phyloP scores from a whole-genome alignment of 129 eudicot species.

The Tagetes patula region DNA sequence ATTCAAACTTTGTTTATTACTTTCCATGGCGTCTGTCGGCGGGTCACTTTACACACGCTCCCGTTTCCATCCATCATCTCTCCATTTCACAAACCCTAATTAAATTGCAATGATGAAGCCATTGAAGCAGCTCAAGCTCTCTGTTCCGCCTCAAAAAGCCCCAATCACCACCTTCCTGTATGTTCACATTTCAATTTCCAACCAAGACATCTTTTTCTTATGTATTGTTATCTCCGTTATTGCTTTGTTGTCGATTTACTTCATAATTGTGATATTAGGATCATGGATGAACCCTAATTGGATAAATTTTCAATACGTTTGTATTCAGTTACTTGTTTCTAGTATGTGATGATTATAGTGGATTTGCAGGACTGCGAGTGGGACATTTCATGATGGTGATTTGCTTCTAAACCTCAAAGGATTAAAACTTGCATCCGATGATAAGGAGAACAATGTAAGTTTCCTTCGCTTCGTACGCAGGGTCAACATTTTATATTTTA shows the following conservation, averaged over 20 bases:
- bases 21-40: slow-evolving; percentile 31
- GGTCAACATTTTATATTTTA: neutral
- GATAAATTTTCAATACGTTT: neutral
- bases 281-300: slow-evolving; percentile 17
- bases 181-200: slow-evolving; percentile 9
- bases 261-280: neutral
- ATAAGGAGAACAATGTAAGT: slow-evolving; percentile 57
- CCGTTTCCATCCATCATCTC: slow-evolving; percentile 30
- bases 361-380: slow-evolving; percentile 79
- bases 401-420: slow-evolving; percentile 82
- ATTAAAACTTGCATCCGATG: slow-evolving; percentile 61
- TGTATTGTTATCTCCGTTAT: neutral
- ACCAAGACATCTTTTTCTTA: neutral
- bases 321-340: neutral
- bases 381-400: slow-evolving; percentile 98
- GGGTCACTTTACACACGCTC: slow-evolving; percentile 15
- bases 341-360: slow-evolving; percentile 23
- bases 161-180: slow-evolving; percentile 84
- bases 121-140: slow-evolving; percentile 88
- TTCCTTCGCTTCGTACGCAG: neutral
- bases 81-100: slow-evolving; percentile 34
- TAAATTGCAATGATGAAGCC: slow-evolving; percentile 51
- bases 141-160: slow-evolving; percentile 84
- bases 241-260: neutral
- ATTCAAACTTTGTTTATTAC: slow-evolving; percentile 36